A percentile compares a stretch with the other conserved stretches of the same genome.
phyloP scores from a whole-genome alignment of 2,329 filamentous ascomycete species.

The Alternaria rosae region DNA sequence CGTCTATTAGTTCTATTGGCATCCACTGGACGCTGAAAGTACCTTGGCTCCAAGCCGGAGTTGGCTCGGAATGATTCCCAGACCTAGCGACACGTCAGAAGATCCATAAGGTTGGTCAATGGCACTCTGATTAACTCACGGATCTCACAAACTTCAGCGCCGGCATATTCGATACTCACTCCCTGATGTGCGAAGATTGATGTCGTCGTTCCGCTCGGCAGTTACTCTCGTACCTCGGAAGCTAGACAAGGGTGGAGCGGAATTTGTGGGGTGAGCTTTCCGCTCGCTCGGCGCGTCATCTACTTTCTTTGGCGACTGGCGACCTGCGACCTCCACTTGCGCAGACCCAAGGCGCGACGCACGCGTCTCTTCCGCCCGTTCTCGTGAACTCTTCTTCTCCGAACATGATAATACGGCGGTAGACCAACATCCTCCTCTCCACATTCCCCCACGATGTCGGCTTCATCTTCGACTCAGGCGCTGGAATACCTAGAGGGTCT shows the following conservation, averaged over 20 bases:
- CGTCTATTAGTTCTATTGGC: background rate
- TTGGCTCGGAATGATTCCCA: constrained; percentile 84
- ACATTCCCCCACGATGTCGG: constrained; percentile 58
- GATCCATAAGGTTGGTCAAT: background rate
- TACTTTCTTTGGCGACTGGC: constrained; percentile 19
- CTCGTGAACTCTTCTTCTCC: background rate
- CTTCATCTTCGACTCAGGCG: constrained; percentile 64
- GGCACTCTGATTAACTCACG: constrained; percentile 53
- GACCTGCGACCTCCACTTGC: constrained; percentile 11
- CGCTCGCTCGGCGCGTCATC: constrained; percentile 36
- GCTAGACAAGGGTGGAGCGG: constrained; percentile 33
- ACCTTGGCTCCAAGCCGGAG: constrained; percentile 91
- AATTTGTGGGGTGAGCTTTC: constrained; percentile 19
- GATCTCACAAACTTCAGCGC: constrained; percentile 70
- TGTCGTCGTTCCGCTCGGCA: constrained; percentile 33
- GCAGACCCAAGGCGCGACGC: constrained; percentile 7
- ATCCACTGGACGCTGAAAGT: constrained; percentile 17
- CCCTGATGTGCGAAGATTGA: constrained; percentile 25
- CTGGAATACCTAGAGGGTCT: constrained; percentile 94
- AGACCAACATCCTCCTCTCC: constrained; percentile 15
- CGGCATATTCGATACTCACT: constrained; percentile 33
- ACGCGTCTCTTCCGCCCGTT: constrained; percentile 22
- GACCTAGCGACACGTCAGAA: constrained; percentile 63
- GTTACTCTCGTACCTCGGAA: constrained; percentile 19
- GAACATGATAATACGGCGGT: constrained; percentile 47